A percentile compares a stretch with the other conserved stretches of the same genome.
phyloP scores from a whole-genome alignment of 139 green algal species.

The Dunaliella sp. region DNA sequence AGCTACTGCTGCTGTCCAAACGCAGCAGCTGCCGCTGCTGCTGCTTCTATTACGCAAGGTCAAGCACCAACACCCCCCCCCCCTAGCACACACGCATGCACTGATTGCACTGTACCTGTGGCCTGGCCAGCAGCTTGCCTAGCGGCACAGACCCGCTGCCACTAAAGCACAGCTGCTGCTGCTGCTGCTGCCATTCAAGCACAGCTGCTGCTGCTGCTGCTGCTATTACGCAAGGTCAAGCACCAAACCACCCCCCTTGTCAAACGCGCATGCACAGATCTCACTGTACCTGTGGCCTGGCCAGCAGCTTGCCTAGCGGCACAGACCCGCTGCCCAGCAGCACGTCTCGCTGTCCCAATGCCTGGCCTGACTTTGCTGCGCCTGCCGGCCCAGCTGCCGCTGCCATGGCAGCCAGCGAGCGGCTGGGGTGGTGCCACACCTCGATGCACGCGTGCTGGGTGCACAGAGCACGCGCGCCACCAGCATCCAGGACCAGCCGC shows the following conservation, averaged over 20 bases:
- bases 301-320: constrained; percentile 35
- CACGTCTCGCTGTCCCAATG: constrained; percentile 43
- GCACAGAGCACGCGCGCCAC: constrained; percentile 29
- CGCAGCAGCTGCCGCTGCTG: too few relatives aligned
- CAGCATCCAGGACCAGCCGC: constrained; percentile 18
- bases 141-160: constrained; percentile 16
- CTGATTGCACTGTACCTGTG: constrained; percentile 30
- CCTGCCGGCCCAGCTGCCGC: constrained; percentile 21
- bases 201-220: too few relatives aligned
- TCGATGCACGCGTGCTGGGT: constrained; percentile 38
- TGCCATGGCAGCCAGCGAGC: constrained; percentile 37
- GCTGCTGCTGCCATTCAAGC: too few relatives aligned
- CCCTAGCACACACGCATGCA: too few relatives aligned
- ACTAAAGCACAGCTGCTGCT: too few relatives aligned
- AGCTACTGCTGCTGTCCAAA: too few relatives aligned
- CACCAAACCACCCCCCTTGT: too few relatives aligned
- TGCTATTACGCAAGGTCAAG: too few relatives aligned
- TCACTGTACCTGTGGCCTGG: constrained; percentile 33
- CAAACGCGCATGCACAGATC: too few relatives aligned
- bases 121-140: constrained; percentile 30
- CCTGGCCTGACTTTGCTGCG: constrained; percentile 7
- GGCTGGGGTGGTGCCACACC: constrained; percentile 59
- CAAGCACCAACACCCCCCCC: too few relatives aligned
- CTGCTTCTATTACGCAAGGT: too few relatives aligned
- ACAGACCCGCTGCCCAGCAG: constrained; percentile 37